These are phyloP conservation scores for Andrographis paniculata DNA, from an alignment of 305 asterid species.

Conservation along the genomic window DNA sequence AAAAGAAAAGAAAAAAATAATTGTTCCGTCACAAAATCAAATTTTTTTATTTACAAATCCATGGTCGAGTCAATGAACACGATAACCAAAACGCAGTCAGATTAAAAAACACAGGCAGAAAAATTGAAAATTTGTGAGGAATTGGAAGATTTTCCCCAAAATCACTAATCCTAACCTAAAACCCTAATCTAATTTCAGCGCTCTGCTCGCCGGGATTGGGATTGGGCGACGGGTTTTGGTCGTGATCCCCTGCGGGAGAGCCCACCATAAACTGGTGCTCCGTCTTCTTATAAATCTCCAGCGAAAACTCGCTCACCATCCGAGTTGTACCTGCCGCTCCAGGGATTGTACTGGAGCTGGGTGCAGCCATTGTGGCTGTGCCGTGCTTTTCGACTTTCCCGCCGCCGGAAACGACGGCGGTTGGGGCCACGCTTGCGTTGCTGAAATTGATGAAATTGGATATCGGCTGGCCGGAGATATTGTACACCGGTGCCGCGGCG, in stretches of 20 bases:
- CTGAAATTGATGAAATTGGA: constrained; percentile 30
- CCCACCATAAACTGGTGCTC: constrained; percentile 78
- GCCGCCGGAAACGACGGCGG: constrained; percentile 12
- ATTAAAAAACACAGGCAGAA: no score
- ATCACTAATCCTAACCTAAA: no score
- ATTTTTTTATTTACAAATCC: no score
- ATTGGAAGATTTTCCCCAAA: no score
- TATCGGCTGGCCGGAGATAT: constrained; percentile 39
- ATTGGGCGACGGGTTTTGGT: constrained; percentile 32
- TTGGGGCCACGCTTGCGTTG: constrained; percentile 41
- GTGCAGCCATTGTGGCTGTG: constrained; percentile 14
- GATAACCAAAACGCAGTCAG: no score
- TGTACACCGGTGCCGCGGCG: constrained; percentile 47
- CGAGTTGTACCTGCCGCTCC: constrained; percentile 26
- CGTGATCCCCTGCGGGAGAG: constrained; percentile 10
- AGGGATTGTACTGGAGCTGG: constrained; percentile 14
- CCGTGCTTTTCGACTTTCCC: neutral
- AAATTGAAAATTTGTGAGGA: no score
- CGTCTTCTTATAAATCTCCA: constrained; percentile 51
- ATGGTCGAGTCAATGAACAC: no score
- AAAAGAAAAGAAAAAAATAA: no score
- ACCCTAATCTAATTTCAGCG: no score
- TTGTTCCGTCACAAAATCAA: no score
- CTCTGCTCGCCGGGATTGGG: no score
- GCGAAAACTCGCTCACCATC: constrained; percentile 44